Percentiles rank a stretch among this genome's conserved stretches.
Evolutionary conservation across 768 basidiomycete species (phyloP).

Genomic region (Coprinellus aureogranulatus): DNA sequence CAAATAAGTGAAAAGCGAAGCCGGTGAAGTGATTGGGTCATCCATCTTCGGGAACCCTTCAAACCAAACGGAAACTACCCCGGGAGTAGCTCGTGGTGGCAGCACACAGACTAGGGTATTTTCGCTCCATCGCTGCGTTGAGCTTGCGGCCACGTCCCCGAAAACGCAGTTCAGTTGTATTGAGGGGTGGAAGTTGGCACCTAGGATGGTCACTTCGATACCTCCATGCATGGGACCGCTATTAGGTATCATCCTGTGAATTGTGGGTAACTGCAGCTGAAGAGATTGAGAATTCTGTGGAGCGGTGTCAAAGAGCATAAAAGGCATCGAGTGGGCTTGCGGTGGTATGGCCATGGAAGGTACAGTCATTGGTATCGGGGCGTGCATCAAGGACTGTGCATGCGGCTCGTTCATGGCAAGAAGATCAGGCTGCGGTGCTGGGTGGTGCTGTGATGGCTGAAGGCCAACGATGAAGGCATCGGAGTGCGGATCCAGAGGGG

Average conservation of each 20-base stretch:
- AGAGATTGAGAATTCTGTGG: slow-evolving; percentile 42
- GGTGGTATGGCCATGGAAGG: slow-evolving; percentile 24
- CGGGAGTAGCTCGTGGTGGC: slow-evolving; percentile 77
- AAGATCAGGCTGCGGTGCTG: slow-evolving; percentile 7
- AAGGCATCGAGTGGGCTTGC: slow-evolving; percentile 47
- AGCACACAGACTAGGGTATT: slow-evolving; percentile 90
- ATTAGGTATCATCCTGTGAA: slow-evolving; percentile 82
- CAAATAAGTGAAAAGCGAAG: slow-evolving; percentile 81
- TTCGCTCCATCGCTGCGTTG: slow-evolving; percentile 88
- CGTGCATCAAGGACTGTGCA: slow-evolving; percentile 23
- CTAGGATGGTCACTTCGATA: slow-evolving; percentile 91
- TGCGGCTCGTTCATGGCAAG: slow-evolving; percentile 11
- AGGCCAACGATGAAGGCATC: slow-evolving; percentile 39
- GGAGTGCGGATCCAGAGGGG: slow-evolving; percentile 40
- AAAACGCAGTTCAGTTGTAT: slow-evolving; percentile 78
- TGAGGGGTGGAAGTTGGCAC: slow-evolving; percentile 81
- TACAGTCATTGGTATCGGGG: slow-evolving; percentile 19
- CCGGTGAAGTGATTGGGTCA: slow-evolving; percentile 46
- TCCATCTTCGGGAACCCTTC: slow-evolving; percentile 67
- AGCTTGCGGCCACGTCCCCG: slow-evolving; percentile 76
- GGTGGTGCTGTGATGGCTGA: slow-evolving; percentile 9
- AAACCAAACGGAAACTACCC: slow-evolving; percentile 88
- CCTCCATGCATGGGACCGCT: slow-evolving; percentile 88
- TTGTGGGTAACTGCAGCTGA: slow-evolving; percentile 62
- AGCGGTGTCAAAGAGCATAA: slow-evolving; percentile 59